Evolutionary conservation across 208 protist genomes (phyloP).

Genomic region (Herpetomonas tarakana): DNA sequence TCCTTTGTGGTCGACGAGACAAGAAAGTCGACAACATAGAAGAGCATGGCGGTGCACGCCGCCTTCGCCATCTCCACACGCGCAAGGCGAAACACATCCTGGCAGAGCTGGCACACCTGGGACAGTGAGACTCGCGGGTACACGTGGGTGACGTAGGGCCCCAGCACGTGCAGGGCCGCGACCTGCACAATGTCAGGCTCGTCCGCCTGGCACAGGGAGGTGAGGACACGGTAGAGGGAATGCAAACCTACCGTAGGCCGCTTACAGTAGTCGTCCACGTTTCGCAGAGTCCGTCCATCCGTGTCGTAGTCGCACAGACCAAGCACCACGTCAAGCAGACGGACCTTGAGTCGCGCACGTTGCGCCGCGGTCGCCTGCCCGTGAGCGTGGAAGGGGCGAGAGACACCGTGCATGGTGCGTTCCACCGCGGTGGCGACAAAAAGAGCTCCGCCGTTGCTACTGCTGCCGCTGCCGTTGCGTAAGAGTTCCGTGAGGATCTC

Average conservation of each 20-base stretch:
- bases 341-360: slow-evolving; percentile 34
- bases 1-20: slow-evolving; percentile 8
- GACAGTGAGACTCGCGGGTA: slow-evolving; percentile 56
- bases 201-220: slow-evolving; percentile 24
- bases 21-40: slow-evolving; percentile 17
- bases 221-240: slow-evolving; percentile 44
- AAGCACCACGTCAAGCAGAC: slow-evolving; percentile 78
- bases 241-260: slow-evolving; percentile 5
- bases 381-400: no score
- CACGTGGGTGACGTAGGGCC: slow-evolving; percentile 35
- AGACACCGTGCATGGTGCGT: no score
- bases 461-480: not conserved
- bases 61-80: slow-evolving; percentile 75
- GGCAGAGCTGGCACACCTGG: slow-evolving; percentile 34
- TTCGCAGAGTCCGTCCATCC: slow-evolving; percentile 59
- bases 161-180: slow-evolving; percentile 63
- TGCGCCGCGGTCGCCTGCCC: slow-evolving; percentile 3
- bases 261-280: slow-evolving; percentile 46
- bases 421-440: not conserved
- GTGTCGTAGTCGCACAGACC: slow-evolving; percentile 72
- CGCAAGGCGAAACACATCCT: slow-evolving; percentile 74
- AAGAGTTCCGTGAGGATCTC: slow-evolving; percentile 4
- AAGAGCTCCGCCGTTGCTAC: not conserved
- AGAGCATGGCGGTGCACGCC: slow-evolving; percentile 61
- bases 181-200: slow-evolving; percentile 53